Percentiles rank a stretch among this genome's conserved stretches.
phyloP scores from a whole-genome alignment of 2,329 filamentous ascomycete genomes.

The Tolypocladium paradoxum region DNA sequence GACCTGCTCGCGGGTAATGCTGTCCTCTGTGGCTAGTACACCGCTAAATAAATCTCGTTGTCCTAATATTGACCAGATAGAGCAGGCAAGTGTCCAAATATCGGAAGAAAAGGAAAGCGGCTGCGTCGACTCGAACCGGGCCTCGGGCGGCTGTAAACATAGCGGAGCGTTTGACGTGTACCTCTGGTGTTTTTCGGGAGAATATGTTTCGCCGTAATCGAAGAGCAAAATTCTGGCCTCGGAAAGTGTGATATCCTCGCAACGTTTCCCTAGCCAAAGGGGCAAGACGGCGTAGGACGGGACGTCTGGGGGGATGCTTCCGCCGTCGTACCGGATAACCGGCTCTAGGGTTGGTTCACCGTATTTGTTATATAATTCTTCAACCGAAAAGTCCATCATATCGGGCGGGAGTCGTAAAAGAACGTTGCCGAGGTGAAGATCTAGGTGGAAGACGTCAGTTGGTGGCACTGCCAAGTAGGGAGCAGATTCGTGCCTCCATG shows the following conservation, averaged over 20 bases:
- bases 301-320: conserved; percentile 11
- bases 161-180: conserved; percentile 18
- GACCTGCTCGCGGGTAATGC: conserved; percentile 7
- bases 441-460: conserved; percentile 1
- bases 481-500: conserved; percentile 20
- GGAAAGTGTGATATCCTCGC: conserved; percentile 14
- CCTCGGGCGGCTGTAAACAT: conserved; percentile 19
- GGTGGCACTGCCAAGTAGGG: too few species aligned
- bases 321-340: conserved; percentile 7
- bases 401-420: conserved; percentile 12
- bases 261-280: conserved; percentile 21
- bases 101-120: conserved; percentile 23
- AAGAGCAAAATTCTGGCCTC: conserved; percentile 10
- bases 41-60: conserved; percentile 7
- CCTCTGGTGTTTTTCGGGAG: conserved; percentile 6
- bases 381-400: conserved; percentile 9
- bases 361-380: conserved; percentile 14
- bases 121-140: conserved; percentile 18
- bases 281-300: conserved; percentile 17
- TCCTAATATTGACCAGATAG: conserved; percentile 22
- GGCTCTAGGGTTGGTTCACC: conserved; percentile 10
- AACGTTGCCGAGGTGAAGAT: conserved; percentile 22
- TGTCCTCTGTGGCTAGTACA: conserved; percentile 3
- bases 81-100: conserved; percentile 25
- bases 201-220: conserved; percentile 25